Base-by-base conservation (phyloP, 345 rosid species). In the Chamaenerion angustifolium region DNA sequence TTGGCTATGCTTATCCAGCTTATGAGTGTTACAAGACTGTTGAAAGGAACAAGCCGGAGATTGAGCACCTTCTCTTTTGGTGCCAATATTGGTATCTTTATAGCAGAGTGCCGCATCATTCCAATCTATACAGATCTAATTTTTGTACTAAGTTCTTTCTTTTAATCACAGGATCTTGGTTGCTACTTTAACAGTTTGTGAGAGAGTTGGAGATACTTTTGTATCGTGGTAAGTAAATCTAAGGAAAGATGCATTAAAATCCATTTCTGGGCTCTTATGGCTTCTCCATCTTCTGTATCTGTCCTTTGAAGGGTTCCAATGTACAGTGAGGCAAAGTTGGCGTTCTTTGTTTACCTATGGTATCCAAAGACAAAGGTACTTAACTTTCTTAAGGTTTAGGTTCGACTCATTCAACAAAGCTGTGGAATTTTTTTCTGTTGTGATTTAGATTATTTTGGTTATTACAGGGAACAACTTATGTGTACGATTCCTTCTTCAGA, bases 291-390 rank as follows among this genome's bases (percentile, higher is more conserved):
- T 44, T 41, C 60, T 57, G 16, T 72, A 40, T 41, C 60, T 57
- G 16, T 72, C 43, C 55, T 37, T 54, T 65, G 61, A 61, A 81
- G 89, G 82, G 75, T 78, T 55, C 89, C 89, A 4, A 67, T 81
- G 78, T 81, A 81, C 66, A 74, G 78, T 56, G 85, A 74, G 63
- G 89, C 75, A 23, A 81, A 81, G 73, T 56, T 81, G 69, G 85
- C 82, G 16, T 76, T 79, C 59, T 67, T 70, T 40, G 50, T 82
- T 47, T 79, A 82, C 54, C 71, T 82, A 43, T 82, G 83, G 90
- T 72, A 72, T 54, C 85, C 90, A 10, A 82, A 82, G 62, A 74
- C 85, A 4, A 74, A 62, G 74, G 85, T 76, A 52, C 4, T 57
- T 16, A 18, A 10, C 14, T 51, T 12, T 42, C 2, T n/a, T 31